These are phyloP conservation scores for Xylaria polymorpha DNA, from an alignment of 2,329 filamentous ascomycete genomes.

Conservation along the genomic window DNA sequence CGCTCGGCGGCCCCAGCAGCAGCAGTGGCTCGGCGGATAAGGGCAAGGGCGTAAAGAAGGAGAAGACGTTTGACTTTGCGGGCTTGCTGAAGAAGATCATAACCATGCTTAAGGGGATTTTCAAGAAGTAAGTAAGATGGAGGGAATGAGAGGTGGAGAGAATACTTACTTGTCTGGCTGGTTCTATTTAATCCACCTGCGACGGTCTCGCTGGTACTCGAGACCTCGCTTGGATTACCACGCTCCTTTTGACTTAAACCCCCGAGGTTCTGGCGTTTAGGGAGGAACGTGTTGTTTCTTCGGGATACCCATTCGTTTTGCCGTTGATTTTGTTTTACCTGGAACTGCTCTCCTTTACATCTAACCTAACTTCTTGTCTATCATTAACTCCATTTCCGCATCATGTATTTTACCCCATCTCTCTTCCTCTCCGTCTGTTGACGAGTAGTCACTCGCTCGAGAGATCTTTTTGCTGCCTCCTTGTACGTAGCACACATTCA, in stretches of 20 bases:
- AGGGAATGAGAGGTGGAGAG: background rate
- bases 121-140: conserved; percentile 24
- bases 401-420: background rate
- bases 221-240: background rate
- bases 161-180: background rate
- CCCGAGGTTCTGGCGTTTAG: conserved; percentile 17
- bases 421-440: background rate
- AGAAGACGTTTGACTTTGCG: conserved; percentile 31
- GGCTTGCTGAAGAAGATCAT: conserved; percentile 29
- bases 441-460: conserved; percentile 9
- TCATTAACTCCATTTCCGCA: background rate
- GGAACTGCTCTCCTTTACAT: background rate
- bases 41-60: conserved; percentile 35
- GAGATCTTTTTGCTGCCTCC: background rate
- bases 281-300: conserved; percentile 1
- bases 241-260: background rate
- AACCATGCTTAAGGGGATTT: conserved; percentile 24
- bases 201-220: background rate
- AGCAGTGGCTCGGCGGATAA: conserved; percentile 7
- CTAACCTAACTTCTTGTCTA: background rate
- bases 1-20: conserved; percentile 60
- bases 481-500: conserved; percentile 9
- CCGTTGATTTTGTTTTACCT: background rate
- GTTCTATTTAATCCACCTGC: background rate
- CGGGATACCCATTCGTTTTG: conserved; percentile 32